phyloP scores from a whole-genome alignment of 345 rosid species.

The Linum trigynum region DNA sequence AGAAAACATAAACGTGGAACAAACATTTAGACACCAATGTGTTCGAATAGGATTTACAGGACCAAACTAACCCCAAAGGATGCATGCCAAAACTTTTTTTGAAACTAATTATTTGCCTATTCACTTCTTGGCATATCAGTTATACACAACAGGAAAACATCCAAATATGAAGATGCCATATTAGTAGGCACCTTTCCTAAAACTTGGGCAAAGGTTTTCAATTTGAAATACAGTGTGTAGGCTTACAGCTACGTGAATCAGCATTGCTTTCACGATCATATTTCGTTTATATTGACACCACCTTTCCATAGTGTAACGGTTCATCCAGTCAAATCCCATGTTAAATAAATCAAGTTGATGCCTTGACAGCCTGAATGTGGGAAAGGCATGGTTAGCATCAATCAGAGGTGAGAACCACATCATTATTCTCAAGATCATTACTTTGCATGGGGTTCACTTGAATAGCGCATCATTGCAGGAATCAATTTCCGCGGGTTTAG shows the following conservation, averaged over 20 bases:
- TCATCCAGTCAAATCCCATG: no score
- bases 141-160: not conserved
- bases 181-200: not conserved
- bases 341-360: not conserved
- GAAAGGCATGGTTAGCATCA: not conserved
- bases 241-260: no score
- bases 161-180: not conserved
- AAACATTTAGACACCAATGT: conserved; percentile 2
- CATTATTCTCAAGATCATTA: conserved; percentile 25
- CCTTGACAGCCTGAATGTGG: not conserved
- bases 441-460: conserved; percentile 99
- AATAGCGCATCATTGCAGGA: conserved; percentile 99
- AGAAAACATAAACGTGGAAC: conserved; percentile 3
- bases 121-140: not conserved
- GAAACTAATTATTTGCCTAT: not conserved
- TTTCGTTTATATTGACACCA: no score
- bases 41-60: not conserved
- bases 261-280: no score
- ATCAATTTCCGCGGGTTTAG: conserved; percentile 85
- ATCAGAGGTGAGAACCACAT: not conserved
- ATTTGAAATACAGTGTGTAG: no score
- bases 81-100: conserved; percentile 2
- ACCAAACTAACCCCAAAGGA: not conserved
- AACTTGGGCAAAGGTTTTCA: no score
- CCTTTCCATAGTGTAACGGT: no score